Conservation (phyloP, 176 grass and related monocot species). For the Cenchrus americanus region DNA sequence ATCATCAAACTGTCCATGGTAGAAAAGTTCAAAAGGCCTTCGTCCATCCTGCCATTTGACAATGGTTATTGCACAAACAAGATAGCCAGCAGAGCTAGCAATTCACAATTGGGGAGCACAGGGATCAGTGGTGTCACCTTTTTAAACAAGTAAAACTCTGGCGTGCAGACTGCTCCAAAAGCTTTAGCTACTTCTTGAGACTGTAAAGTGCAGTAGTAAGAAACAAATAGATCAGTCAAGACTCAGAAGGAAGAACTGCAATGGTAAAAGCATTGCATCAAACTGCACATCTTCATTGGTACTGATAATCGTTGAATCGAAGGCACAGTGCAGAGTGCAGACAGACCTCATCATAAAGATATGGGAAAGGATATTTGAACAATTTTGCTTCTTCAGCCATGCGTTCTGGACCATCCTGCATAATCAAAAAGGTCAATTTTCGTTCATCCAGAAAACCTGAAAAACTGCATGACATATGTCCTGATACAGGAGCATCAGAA, state of each 20-base stretch:
- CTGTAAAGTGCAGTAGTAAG: conserved; percentile 34
- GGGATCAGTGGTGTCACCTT: conserved; percentile 50
- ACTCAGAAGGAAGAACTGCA: background rate
- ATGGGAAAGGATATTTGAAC: conserved; percentile 86
- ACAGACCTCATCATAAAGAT: conserved; percentile 86
- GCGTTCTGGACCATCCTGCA: conserved; percentile 78
- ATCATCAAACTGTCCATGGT: conserved; percentile 93
- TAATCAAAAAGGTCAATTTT: conserved; percentile 1
- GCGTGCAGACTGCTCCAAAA: conserved; percentile 90
- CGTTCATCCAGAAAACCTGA: conserved; percentile 6
- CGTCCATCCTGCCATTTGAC: conserved; percentile 58
- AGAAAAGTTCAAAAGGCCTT: conserved; percentile 86
- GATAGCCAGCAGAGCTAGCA: background rate
- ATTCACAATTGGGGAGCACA: background rate
- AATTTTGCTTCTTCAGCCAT: conserved; percentile 81
- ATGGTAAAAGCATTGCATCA: background rate
- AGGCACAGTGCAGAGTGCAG: background rate
- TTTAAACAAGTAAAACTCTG: conserved; percentile 93
- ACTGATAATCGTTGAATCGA: background rate
- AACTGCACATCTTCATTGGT: background rate
- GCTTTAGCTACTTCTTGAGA: conserved; percentile 85
- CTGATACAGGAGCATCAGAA: background rate
- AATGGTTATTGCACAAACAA: background rate
- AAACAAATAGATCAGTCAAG: background rate
- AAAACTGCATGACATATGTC: background rate